Evolutionary conservation across 2,329 filamentous ascomycete species (phyloP).

Genomic region (Lasiodiplodia sp.): DNA sequence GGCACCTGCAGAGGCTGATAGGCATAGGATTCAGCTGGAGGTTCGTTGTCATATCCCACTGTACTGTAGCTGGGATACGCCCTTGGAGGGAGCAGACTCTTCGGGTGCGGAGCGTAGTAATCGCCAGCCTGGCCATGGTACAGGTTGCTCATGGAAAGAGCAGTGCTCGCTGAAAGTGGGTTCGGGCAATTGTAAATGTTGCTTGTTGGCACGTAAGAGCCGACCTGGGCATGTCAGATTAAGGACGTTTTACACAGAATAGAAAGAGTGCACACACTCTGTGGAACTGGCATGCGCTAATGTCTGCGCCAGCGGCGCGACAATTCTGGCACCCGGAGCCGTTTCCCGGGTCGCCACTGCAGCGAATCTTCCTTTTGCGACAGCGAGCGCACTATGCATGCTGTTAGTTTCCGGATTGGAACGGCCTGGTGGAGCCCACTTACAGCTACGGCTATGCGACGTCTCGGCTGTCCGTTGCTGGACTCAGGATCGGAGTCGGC

Average conservation of each 20-base stretch:
- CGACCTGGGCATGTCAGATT: conserved; percentile 20
- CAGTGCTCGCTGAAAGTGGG: conserved; percentile 3
- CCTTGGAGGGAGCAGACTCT: conserved; percentile 5
- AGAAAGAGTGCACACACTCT: conserved; percentile 61
- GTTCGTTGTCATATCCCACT: conserved; percentile 18
- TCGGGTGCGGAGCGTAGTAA: not conserved
- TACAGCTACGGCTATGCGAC: conserved; percentile 58
- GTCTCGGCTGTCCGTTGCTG: conserved; percentile 51
- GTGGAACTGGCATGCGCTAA: conserved; percentile 74
- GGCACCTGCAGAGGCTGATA: conserved; percentile 23
- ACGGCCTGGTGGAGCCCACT: conserved; percentile 32
- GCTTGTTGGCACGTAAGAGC: conserved; percentile 11
- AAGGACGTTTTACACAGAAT: not conserved
- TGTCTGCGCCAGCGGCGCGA: conserved; percentile 72
- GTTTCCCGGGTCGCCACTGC: conserved; percentile 82
- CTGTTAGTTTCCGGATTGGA: not conserved
- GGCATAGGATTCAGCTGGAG: conserved; percentile 23
- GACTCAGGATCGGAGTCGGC: conserved; percentile 40
- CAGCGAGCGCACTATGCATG: conserved; percentile 79
- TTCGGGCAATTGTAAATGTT: conserved; percentile 6
- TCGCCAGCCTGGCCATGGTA: conserved; percentile 15
- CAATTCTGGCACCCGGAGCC: conserved; percentile 86
- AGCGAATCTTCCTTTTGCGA: conserved; percentile 92
- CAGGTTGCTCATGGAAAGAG: conserved; percentile 10
- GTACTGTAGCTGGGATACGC: conserved; percentile 12